Base-by-base conservation (phyloP, 495 filamentous ascomycete species). In the Daldinia grandis region DNA sequence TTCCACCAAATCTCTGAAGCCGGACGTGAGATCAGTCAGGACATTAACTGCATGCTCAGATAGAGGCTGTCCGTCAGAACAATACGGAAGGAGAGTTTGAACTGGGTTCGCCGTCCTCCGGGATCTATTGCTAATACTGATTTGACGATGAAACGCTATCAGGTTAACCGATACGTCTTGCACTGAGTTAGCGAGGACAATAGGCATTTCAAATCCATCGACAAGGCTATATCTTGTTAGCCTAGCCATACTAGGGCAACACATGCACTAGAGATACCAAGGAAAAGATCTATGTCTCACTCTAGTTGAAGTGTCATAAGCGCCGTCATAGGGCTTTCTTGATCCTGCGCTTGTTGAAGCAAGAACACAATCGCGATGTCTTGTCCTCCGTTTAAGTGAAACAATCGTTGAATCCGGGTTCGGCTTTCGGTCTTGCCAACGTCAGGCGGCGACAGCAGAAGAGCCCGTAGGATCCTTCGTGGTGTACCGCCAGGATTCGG, bases 331-430 rank as follows among this genome's bases (percentile, higher is more conserved):
- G 77, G 72, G 14, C 57, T 71, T 19, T 42, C 37, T 25, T 75
- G 68, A 5, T 78, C 74, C 8, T 78, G 78, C 9, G 49, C 68
- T 24, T 68, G 62, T 27, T 76, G 68, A 1, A 90, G 78, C 3
- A 90, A 76, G 71, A 90, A 88, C 14, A 85, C 71, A 42, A 92
- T 81, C 50, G 81, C 84, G 17, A 85, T 76, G 40, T 82, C 72
- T 27, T 75, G 66, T 12, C 78, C 77, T 25, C 82, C 79, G 9
- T 76, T 76, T 30, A 86, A 74, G 64, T 77, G 69, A 54, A 74
- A 74, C n/a, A 91, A 80, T 19, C 83, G 78, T 35, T 83, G 79
- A 44, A 90, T 80, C 25, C 86, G 83, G 24, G 49, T 5, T 69
- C 61, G 31, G 74, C 80, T 64, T 53, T 71, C 28, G 10, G 72